Conservation (phyloP, 352 stramenopile species). For the Phytophthora pinifolia region DNA sequence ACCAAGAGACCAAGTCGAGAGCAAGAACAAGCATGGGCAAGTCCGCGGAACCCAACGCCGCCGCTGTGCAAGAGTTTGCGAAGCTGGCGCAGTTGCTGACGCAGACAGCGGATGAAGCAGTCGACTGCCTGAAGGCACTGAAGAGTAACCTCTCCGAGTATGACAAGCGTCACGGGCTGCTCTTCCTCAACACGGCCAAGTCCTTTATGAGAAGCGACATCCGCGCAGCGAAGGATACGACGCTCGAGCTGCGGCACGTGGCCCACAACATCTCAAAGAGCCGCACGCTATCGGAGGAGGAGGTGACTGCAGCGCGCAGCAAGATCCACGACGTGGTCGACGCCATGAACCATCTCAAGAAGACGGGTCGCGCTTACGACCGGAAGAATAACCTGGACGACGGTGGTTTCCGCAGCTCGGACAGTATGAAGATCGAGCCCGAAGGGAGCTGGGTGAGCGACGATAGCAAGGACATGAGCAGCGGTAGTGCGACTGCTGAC, state of each 20-base stretch:
- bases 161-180: conserved; percentile 19
- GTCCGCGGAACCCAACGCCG: conserved; percentile 3
- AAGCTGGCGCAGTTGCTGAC: conserved; percentile 18
- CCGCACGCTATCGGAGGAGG: conserved; percentile 10
- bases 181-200: conserved; percentile 27
- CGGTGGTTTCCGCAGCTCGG: neutral
- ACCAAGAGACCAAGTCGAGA: neutral
- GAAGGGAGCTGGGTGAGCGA: conserved; percentile 16
- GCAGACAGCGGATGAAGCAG: conserved; percentile 18
- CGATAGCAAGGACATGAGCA: conserved; percentile 5
- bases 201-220: conserved; percentile 26
- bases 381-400: conserved; percentile 13
- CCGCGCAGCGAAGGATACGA: conserved; percentile 21
- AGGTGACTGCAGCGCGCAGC: conserved; percentile 18
- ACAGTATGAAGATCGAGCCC: conserved; percentile 7
- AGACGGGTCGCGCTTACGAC: conserved; percentile 22
- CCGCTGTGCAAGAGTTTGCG: conserved; percentile 17
- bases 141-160: conserved; percentile 27
- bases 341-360: conserved; percentile 17
- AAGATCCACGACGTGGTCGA: conserved; percentile 15
- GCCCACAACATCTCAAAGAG: conserved; percentile 23
- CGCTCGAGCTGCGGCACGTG: conserved; percentile 16
- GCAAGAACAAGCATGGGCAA: conserved; percentile 20
- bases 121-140: conserved; percentile 13
- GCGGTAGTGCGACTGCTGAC: conserved; percentile 3